Evolutionary conservation across 2,329 filamentous ascomycete species (phyloP), one percentile per base, ranked within the genome.

Genomic region (Aspergillus caelatus): DNA sequence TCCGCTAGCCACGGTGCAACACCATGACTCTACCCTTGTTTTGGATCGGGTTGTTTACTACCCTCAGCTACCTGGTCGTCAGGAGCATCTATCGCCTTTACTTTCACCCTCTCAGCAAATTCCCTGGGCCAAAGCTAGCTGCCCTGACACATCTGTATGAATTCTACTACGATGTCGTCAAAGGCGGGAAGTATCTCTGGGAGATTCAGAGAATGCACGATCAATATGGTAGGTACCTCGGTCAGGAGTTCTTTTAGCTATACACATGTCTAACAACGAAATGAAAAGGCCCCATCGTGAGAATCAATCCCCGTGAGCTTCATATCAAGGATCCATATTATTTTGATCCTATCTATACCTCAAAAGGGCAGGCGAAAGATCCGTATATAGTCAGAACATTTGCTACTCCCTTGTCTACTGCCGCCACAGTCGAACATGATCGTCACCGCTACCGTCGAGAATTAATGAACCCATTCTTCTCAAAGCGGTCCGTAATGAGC

Each of bases 241-340:
- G 23, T n/a, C 26, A 1, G 21, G 7, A 23, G 10, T 8, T 12
- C 16, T 28, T 7, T 9, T 7, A 28, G 4, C 4, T 12, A 39
- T 23, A 4, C 8, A 12, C n/a, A 23, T 45, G 5, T 32, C 56
- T 58, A 58, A 34, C 11, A 3, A 36, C 11, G 26, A 10, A 26
- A n/a, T n/a, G 9, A 34, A 2, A 23, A 76, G 73, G 76, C 11
- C 75, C 76, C 1, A 75, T 80, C 26, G 72, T 80, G 6, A 73
- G 77, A 4, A 73, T 79, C 58, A 76, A 69, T 34, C 77, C 77
- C 0, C 65, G 70, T 12, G 77, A 80, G 64, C 34, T 80, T 1
- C 77, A 79, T 58, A 70, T 79, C 41, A 67, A 67, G 10, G 78
- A 79, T 55, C 70, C 76, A 0, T 54, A 66, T 9, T 79, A 68